These are phyloP conservation scores for Colletotrichum karsti DNA, from an alignment of 2,329 filamentous ascomycete genomes.

Conservation along the genomic window DNA sequence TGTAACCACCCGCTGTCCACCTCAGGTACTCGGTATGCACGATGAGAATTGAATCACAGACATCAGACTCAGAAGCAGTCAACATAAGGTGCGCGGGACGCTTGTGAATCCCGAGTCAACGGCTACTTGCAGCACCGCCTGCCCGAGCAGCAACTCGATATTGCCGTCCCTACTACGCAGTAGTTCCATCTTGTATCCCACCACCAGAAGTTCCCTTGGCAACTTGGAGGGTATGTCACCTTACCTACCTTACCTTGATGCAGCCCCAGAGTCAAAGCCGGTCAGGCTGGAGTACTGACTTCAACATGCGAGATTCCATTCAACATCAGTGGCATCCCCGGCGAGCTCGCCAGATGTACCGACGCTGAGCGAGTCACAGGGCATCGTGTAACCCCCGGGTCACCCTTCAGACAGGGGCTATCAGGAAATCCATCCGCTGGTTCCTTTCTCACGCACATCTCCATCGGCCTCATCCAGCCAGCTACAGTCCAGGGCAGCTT, in stretches of 20 bases:
- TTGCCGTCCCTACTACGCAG: not conserved
- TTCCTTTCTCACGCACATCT: not conserved
- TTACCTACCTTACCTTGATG: too few species aligned
- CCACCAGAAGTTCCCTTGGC: too few species aligned
- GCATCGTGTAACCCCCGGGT: too few species aligned
- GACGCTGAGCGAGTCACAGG: too few species aligned
- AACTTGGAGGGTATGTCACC: too few species aligned
- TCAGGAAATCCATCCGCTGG: too few species aligned
- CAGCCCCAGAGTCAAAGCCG: too few species aligned
- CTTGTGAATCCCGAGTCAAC: constrained; percentile 6
- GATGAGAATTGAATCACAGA: constrained; percentile 12
- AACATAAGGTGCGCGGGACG: constrained; percentile 8
- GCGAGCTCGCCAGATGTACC: too few species aligned
- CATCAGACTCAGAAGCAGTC: not conserved
- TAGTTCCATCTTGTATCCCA: not conserved
- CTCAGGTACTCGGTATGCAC: not conserved
- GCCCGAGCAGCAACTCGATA: constrained; percentile 1
- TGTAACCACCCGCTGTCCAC: constrained; percentile 1
- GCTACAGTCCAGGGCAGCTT: not conserved
- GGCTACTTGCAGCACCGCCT: constrained; percentile 17
- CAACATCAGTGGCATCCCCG: too few species aligned
- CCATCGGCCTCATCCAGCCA: not conserved
- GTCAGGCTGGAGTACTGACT: too few species aligned
- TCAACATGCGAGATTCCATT: too few species aligned
- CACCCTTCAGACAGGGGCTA: too few species aligned